Percentiles rank a stretch among this genome's conserved stretches.
Evolutionary conservation across 2,329 filamentous ascomycete species (phyloP).

Genomic region (Ophiosphaerella korrae): DNA sequence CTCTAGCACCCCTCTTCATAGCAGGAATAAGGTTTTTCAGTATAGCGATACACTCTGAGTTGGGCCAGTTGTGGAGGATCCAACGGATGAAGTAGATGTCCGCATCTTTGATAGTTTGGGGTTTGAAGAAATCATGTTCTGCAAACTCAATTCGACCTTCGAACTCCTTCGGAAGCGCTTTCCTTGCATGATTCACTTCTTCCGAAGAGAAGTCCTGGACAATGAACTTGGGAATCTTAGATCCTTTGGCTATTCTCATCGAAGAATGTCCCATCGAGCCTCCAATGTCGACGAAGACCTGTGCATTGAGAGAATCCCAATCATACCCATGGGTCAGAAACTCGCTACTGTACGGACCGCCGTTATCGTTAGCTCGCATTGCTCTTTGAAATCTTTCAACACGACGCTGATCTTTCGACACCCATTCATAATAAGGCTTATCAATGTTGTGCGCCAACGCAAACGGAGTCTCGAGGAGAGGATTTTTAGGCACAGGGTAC

Average conservation of each 20-base stretch:
- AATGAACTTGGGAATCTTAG: constrained; percentile 7
- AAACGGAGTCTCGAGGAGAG: too few species aligned
- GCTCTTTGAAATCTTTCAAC: too few species aligned
- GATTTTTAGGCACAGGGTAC: too few species aligned
- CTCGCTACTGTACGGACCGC: too few species aligned
- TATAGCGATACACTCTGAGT: constrained; percentile 2
- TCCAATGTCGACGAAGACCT: constrained; percentile 8
- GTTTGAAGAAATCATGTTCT: constrained; percentile 15
- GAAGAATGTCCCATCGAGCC: constrained; percentile 16
- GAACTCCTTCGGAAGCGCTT: constrained; percentile 10
- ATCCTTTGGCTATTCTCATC: constrained; percentile 13
- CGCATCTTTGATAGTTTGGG: constrained; percentile 11
- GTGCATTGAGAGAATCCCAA: constrained; percentile 13
- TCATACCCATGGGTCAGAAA: too few species aligned
- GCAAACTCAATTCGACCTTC: constrained; percentile 6
- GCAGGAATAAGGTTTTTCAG: constrained; percentile 17
- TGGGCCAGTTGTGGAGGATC: constrained; percentile 12
- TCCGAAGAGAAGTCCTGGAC: constrained; percentile 18
- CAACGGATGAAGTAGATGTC: constrained; percentile 19
- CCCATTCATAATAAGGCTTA: too few species aligned
- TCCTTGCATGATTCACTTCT: constrained; percentile 2
- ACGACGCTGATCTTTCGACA: too few species aligned
- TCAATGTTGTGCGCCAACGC: too few species aligned
- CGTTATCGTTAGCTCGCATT: too few species aligned
- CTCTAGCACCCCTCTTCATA: constrained; percentile 12